These are phyloP conservation scores for Aspergillus sclerotioniger DNA, from an alignment of 495 filamentous ascomycete species.

Conservation along the genomic window DNA sequence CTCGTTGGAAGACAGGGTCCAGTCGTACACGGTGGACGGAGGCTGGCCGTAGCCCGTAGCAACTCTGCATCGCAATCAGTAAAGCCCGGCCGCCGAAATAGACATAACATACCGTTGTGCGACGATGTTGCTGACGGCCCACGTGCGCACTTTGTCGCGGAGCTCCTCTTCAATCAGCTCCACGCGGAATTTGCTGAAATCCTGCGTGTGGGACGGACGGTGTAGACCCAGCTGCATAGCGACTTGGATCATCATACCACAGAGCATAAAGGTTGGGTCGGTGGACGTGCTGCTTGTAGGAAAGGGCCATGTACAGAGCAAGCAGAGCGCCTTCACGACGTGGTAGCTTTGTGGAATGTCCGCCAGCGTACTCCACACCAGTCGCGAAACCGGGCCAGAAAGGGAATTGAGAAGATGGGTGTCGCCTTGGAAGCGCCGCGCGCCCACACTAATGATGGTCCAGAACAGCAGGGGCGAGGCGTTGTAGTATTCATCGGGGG, in stretches of 20 bases:
- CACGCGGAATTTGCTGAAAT: slow-evolving; percentile 80
- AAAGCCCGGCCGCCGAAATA: neutral
- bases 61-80: slow-evolving; percentile 48
- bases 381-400: slow-evolving; percentile 65
- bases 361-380: slow-evolving; percentile 79
- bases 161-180: slow-evolving; percentile 83
- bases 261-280: slow-evolving; percentile 87
- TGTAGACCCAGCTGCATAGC: slow-evolving; percentile 90
- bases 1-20: slow-evolving; percentile 67
- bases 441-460: slow-evolving; percentile 79
- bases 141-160: slow-evolving; percentile 80
- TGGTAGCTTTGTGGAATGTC: slow-evolving; percentile 83
- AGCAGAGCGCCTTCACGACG: slow-evolving; percentile 85
- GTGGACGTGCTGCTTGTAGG: slow-evolving; percentile 81
- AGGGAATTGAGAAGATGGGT: slow-evolving; percentile 65
- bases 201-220: slow-evolving; percentile 83
- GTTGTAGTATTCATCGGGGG: slow-evolving; percentile 73
- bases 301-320: slow-evolving; percentile 89
- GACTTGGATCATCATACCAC: slow-evolving; percentile 89
- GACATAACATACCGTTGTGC: slow-evolving; percentile 61
- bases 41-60: slow-evolving; percentile 91
- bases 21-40: slow-evolving; percentile 83
- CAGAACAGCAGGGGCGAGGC: slow-evolving; percentile 79
- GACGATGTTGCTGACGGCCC: slow-evolving; percentile 91
- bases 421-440: slow-evolving; percentile 68